Evolutionary conservation across 345 rosid species (phyloP).

Genomic region (Euphorbia pulcherrima): DNA sequence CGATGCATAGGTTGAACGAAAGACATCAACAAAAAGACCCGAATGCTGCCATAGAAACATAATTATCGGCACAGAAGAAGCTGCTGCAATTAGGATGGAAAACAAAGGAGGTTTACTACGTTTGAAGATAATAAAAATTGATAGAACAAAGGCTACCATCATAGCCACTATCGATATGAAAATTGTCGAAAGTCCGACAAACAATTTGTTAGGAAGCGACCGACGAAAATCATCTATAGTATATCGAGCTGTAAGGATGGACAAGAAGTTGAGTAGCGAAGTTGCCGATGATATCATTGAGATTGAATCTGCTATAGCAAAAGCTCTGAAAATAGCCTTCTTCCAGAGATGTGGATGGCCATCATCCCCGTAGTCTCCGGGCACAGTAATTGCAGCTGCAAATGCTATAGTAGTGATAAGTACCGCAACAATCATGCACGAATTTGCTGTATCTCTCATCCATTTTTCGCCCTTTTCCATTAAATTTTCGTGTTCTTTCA

Average conservation of each 20-base stretch:
- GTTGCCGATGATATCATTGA: not conserved
- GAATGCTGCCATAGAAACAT: not conserved
- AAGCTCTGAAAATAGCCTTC: constrained; percentile 1
- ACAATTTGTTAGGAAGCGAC: not conserved
- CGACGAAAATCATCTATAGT: not conserved
- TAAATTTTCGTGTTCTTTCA: not conserved
- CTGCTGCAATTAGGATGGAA: not conserved
- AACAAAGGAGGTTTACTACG: not conserved
- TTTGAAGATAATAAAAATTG: not conserved
- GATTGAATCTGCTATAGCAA: constrained; percentile 7
- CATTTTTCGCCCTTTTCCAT: constrained; percentile 10
- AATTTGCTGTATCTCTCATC: constrained; percentile 15
- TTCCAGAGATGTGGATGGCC: not conserved
- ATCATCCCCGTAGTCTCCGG: constrained; percentile 7
- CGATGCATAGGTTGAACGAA: not conserved
- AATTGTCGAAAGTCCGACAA: not conserved
- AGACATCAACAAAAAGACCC: not conserved
- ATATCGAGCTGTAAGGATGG: not conserved
- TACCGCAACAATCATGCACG: constrained; percentile 13
- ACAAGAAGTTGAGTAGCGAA: not conserved
- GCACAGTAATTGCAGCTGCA: constrained; percentile 14
- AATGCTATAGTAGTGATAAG: constrained; percentile 14
- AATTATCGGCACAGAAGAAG: not conserved
- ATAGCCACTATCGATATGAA: not conserved
- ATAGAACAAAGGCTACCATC: not conserved